Evolutionary conservation across 495 filamentous ascomycete species (phyloP).

Genomic region (Penicillium roqueforti): DNA sequence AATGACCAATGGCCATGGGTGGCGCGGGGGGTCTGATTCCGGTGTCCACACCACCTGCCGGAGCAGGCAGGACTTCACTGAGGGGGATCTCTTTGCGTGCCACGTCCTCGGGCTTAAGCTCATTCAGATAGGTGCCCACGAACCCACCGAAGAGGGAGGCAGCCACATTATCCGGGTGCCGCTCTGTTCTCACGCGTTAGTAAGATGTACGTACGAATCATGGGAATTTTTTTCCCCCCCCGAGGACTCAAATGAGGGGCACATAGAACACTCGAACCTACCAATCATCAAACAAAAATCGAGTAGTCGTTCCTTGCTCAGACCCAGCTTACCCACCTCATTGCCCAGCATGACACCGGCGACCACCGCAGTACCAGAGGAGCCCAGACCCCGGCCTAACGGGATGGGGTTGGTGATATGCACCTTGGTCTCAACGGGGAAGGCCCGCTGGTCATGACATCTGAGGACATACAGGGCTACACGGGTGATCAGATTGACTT

Average conservation of each 20-base stretch:
- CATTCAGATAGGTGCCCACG: conserved; percentile 90
- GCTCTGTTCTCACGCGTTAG: conserved; percentile 49
- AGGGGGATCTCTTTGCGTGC: conserved; percentile 89
- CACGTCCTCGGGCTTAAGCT: conserved; percentile 78
- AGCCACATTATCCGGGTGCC: conserved; percentile 95
- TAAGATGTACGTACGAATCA: conserved; percentile 4
- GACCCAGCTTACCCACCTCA: conserved; percentile 73
- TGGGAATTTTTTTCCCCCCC: neutral
- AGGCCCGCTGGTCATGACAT: conserved; percentile 77
- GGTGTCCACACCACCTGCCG: conserved; percentile 83
- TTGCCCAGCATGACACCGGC: conserved; percentile 90
- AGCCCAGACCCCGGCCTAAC: conserved; percentile 82
- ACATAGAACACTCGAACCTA: conserved; percentile 23
- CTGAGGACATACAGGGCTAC: conserved; percentile 88
- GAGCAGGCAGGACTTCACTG: conserved; percentile 83
- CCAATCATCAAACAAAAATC: conserved; percentile 95
- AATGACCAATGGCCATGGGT: conserved; percentile 86
- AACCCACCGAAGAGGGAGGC: conserved; percentile 96
- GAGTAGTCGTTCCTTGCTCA: conserved; percentile 78
- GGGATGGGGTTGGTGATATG: conserved; percentile 94
- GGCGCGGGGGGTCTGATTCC: conserved; percentile 78
- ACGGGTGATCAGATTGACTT: conserved; percentile 84
- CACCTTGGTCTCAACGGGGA: conserved; percentile 81
- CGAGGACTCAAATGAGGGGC: neutral
- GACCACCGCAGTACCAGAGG: conserved; percentile 89